Evolutionary conservation across 805 yeast species (phyloP).

Genomic region (Candida ortonii): DNA sequence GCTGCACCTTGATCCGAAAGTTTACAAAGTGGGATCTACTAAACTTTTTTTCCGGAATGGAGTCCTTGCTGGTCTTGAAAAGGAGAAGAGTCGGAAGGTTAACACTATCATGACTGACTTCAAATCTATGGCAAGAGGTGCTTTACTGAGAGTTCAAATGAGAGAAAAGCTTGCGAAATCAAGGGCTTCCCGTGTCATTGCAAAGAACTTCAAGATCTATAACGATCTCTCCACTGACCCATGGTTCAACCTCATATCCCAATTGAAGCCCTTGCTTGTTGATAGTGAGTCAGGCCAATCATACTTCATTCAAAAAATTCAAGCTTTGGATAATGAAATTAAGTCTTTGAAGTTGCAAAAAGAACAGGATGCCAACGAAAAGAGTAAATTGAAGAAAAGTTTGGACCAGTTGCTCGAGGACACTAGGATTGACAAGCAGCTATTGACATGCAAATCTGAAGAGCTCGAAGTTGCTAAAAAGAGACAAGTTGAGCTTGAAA

Average conservation of each 20-base stretch:
- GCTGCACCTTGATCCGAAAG: constrained; percentile 56
- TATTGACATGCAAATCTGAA: constrained; percentile 27
- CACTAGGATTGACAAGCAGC: constrained; percentile 29
- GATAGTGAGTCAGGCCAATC: constrained; percentile 31
- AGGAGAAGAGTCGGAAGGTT: constrained; percentile 64
- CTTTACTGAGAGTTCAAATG: constrained; percentile 48
- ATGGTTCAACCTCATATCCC: constrained; percentile 75
- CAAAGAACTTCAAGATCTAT: constrained; percentile 56
- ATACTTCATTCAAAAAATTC: constrained; percentile 57
- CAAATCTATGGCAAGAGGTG: constrained; percentile 67
- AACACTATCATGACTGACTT: constrained; percentile 53
- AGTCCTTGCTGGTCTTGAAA: constrained; percentile 74
- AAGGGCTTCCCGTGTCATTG: constrained; percentile 69
- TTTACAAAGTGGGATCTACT: constrained; percentile 66
- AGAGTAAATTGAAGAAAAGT: constrained; percentile 38
- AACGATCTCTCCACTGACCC: constrained; percentile 51
- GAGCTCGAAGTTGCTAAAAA: constrained; percentile 22
- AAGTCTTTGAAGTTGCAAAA: constrained; percentile 41
- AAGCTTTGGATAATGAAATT: constrained; percentile 56
- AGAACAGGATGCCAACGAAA: constrained; percentile 34
- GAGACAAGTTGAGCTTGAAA: constrained; percentile 13
- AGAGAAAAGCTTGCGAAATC: constrained; percentile 51
- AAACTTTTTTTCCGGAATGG: constrained; percentile 77
- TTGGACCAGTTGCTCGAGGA: constrained; percentile 35
- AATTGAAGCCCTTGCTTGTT: constrained; percentile 67